Base-by-base conservation (phyloP, 352 stramenopile species). In the Globisporangium megalacanthum region DNA sequence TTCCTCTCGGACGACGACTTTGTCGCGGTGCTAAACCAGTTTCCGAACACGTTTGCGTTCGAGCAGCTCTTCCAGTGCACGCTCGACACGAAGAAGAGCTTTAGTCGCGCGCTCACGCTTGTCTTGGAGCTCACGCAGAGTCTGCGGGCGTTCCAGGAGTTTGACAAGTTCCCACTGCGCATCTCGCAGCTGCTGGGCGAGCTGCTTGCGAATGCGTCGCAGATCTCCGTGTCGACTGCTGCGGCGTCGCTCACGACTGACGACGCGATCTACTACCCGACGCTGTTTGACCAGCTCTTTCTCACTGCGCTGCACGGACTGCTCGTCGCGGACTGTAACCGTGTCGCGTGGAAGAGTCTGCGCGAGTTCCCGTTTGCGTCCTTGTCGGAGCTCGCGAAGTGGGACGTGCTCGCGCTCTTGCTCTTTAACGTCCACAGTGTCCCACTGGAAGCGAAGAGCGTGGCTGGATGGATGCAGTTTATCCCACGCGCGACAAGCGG, bases 1-100 rank as follows among this genome's bases (percentile, higher is more conserved):
- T 92, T 85, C 56, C 58, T 95, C 1, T 92, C 81, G 0, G 85
- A 95, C 49, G 83, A 89, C 60, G 85, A 95, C 62, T 95, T 93
- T 33, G 77, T 92, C 4, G 79, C 80, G 0, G 73, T 95, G 1
- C 57, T 92, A 41, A 88, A 91, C n/a, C 85, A 95, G 63, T 93
- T 95, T 49, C 85, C 85, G 5, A 86, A 93, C 64, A 71, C 71
- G 2, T 91, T 93, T 60, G 83, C 80, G 4, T 89, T 93, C 51
- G 73, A 87, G 48, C 83, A 93, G 53, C 45, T 93, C 2, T 90
- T 91, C 35, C 59, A 58, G 14, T 90, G 79, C 67, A 79, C 68
- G 2, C 64, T 79, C 41, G 79, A 93, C 54, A 75, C 83, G 19
- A 91, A 93, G 56, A 90, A 89, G 54, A 79, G 73, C 58, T 91